phyloP scores from a whole-genome alignment of 2,329 filamentous ascomycete species.

The Pseudogymnoascus sp. region DNA sequence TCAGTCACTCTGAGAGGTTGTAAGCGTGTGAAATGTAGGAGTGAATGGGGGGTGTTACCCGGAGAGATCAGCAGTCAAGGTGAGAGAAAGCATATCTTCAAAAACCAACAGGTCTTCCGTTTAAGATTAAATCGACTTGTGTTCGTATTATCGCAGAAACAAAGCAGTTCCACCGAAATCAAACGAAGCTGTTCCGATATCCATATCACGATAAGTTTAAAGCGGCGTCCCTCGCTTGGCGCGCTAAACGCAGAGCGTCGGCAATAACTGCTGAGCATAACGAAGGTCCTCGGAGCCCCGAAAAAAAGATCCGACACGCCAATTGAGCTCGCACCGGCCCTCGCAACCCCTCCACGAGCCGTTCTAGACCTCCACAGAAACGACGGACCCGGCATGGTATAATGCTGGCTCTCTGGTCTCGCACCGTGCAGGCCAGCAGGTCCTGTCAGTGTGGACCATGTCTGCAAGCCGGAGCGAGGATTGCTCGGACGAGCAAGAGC shows the following conservation, averaged over 20 bases:
- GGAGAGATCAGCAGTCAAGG: slow-evolving; percentile 58
- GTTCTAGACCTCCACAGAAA: slow-evolving; percentile 11
- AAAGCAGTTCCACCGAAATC: not conserved
- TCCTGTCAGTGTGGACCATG: slow-evolving; percentile 57
- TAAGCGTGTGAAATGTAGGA: slow-evolving; percentile 11
- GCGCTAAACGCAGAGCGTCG: not conserved
- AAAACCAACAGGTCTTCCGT: not conserved
- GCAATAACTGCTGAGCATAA: not conserved
- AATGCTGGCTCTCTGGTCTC: slow-evolving; percentile 64
- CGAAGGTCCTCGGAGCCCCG: not conserved
- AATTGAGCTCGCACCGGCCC: not conserved
- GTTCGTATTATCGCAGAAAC: slow-evolving; percentile 4
- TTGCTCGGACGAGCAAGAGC: slow-evolving; percentile 37
- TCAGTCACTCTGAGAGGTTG: slow-evolving; percentile 65
- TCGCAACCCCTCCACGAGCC: not conserved
- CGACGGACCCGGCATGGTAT: slow-evolving; percentile 16
- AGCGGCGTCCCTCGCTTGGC: slow-evolving; percentile 3
- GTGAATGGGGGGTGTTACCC: slow-evolving; percentile 42
- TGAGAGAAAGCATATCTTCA: slow-evolving; percentile 53
- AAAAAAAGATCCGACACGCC: not conserved
- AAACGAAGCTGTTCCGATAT: not conserved
- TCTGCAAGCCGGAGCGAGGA: slow-evolving; percentile 37
- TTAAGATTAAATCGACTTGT: not conserved
- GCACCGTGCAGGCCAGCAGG: slow-evolving; percentile 51
- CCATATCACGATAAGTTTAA: not conserved